Base-by-base conservation (phyloP, 176 grass and related monocot genomes). In the Triticum turgidum region DNA sequence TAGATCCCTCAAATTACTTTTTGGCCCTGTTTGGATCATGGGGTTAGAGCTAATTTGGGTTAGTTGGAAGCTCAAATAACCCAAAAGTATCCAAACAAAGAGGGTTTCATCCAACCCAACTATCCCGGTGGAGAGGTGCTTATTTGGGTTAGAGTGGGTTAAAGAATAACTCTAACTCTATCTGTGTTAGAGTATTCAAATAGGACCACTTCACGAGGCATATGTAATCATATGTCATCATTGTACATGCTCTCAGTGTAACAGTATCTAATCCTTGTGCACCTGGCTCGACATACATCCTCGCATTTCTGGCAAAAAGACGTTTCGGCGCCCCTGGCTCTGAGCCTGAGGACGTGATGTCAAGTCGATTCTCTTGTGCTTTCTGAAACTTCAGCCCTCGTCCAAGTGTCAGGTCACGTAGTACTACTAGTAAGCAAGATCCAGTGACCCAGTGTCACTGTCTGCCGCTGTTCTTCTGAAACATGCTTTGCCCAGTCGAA, bases 321-420 rank as follows among this genome's bases (percentile, higher is more conserved):
- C 8, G 71, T 41, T 17, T 51, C 18, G 5, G 59, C 27, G 21
- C 25, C 29, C 65, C 65, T 67, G 65, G 29, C 51, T 15, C 51
- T 56, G 17, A 64, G 37, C 83, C 61, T 61, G 82, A 10, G 5
- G 37, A 51, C 33, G 84, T 73, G 58, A 86, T 59, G 80, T 59
- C 89, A 84, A 72, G 66, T 90, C 66, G 41, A 56, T 58, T 81
- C 77, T 82, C 77, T 82, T 59, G 47, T 63, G 65, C 69, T 80
- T 76, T 30, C 13, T 58, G 6, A 78, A 83, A 70, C 33, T 33
- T 33, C 25, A 27, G 79, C 21, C 79, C 63, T 37, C 78, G 1
- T 49, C 72, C 35, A 59, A 35, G 44, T 70, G 85, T 79, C 58
- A 73, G 65, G 61, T 42, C 61, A 51, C 68, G 24, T 76, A 9